Conservation (phyloP, 2,329 filamentous ascomycete genomes). For the Diaporthe amygdali region DNA sequence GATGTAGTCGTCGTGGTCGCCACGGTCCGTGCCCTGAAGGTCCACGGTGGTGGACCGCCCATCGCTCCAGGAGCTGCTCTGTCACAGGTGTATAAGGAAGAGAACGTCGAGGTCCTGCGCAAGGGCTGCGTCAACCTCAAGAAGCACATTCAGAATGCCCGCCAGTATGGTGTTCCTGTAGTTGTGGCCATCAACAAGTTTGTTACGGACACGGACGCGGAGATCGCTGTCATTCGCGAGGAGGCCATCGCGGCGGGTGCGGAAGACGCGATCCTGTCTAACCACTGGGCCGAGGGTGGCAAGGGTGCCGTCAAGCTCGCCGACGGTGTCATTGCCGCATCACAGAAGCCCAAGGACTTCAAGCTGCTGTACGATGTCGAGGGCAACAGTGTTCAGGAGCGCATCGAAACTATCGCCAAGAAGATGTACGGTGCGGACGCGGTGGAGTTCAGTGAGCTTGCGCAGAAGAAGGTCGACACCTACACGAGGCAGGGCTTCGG, state of each 20-base stretch:
- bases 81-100: conserved; percentile 86
- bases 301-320: conserved; percentile 89
- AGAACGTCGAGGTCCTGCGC: conserved; percentile 91
- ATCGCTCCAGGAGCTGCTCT: conserved; percentile 87
- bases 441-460: conserved; percentile 92
- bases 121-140: conserved; percentile 91
- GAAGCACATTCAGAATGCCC: conserved; percentile 94
- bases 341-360: conserved; percentile 84
- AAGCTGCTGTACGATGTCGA: conserved; percentile 84
- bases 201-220: conserved; percentile 89
- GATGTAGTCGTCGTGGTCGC: conserved; percentile 96
- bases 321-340: conserved; percentile 82
- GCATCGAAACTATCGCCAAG: conserved; percentile 88
- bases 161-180: conserved; percentile 87
- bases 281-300: conserved; percentile 97
- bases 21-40: conserved; percentile 93
- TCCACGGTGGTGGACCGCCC: conserved; percentile 94
- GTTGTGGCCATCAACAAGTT: conserved; percentile 98
- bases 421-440: conserved; percentile 92
- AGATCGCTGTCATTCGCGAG: conserved; percentile 87
- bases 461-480: conserved; percentile 94
- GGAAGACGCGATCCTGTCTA: conserved; percentile 89
- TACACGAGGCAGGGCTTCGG: conserved; percentile 93
- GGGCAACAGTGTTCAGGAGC: conserved; percentile 76
- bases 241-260: conserved; percentile 91